Evolutionary conservation across 805 yeast species (phyloP).

Genomic region (Ogataea neopini): DNA sequence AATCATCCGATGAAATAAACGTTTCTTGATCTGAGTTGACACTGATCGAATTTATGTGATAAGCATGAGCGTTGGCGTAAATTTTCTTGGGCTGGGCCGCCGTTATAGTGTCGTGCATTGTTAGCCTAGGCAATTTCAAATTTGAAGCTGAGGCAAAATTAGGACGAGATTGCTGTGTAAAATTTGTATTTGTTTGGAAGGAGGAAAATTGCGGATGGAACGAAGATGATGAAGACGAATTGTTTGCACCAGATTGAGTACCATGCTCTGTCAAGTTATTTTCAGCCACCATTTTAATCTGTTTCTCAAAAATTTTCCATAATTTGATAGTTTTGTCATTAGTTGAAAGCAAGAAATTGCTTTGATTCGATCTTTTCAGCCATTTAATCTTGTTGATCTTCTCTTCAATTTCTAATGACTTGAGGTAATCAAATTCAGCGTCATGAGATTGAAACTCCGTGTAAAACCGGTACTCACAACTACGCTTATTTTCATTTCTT

Average conservation of each 20-base stretch:
- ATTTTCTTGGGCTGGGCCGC: conserved; percentile 93
- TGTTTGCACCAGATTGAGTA: background rate
- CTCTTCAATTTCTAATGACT: conserved; percentile 95
- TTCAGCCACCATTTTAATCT: conserved; percentile 87
- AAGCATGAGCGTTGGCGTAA: conserved; percentile 95
- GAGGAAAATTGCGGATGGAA: conserved; percentile 28
- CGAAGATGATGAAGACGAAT: conserved; percentile 18
- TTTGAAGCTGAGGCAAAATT: conserved; percentile 32
- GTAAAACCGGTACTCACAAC: conserved; percentile 91
- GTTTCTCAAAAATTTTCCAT: conserved; percentile 94
- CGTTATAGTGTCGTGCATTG: conserved; percentile 92
- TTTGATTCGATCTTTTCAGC: conserved; percentile 84
- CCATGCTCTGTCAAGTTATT: conserved; percentile 66
- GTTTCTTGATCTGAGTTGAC: conserved; percentile 96
- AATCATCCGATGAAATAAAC: conserved; percentile 87
- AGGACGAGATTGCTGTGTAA: conserved; percentile 20
- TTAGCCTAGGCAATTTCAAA: conserved; percentile 80
- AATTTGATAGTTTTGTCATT: conserved; percentile 98
- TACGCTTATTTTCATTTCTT: conserved; percentile 71
- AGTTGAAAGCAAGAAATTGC: conserved; percentile 88
- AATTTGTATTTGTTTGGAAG: conserved; percentile 28
- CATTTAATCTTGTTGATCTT: conserved; percentile 97
- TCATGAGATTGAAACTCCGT: conserved; percentile 98
- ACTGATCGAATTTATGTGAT: conserved; percentile 94
- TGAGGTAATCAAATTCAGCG: conserved; percentile 96